phyloP scores from a whole-genome alignment of 306 rosid species.

The Begonia peltatifolia region DNA sequence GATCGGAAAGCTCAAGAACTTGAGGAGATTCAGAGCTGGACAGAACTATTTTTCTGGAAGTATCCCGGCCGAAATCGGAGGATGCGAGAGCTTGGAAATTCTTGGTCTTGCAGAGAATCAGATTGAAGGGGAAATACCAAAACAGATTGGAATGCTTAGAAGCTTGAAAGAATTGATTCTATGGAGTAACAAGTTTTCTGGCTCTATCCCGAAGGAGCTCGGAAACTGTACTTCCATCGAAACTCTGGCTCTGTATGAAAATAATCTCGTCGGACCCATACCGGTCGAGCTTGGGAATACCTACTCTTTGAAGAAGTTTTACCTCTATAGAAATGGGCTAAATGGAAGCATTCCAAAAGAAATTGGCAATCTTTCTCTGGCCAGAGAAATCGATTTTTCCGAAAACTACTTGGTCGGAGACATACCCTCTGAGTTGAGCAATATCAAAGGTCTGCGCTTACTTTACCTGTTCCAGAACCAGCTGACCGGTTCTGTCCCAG shows the following conservation, averaged over 20 bases:
- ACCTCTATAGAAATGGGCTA: constrained; percentile 51
- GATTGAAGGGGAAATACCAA: constrained; percentile 50
- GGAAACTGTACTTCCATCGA: constrained; percentile 46
- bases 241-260: constrained; percentile 49
- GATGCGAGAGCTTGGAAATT: constrained; percentile 30
- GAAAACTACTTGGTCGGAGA: constrained; percentile 50
- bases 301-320: constrained; percentile 28
- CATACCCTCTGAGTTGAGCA: constrained; percentile 53
- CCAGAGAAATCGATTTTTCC: constrained; percentile 48
- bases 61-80: constrained; percentile 54
- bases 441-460: constrained; percentile 34
- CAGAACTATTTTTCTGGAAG: constrained; percentile 52
- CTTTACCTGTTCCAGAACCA: constrained; percentile 67
- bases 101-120: constrained; percentile 78
- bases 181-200: constrained; percentile 43
- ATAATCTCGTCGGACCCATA: constrained; percentile 43
- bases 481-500: constrained; percentile 52
- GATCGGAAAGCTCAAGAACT: constrained; percentile 46
- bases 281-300: constrained; percentile 60
- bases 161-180: constrained; percentile 31
- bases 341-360: constrained; percentile 72
- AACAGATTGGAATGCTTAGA: constrained; percentile 56
- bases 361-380: constrained; percentile 65
- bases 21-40: constrained; percentile 55
- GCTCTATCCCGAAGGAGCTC: constrained; percentile 55